Conservation (phyloP, 371 early-diverging fungal species). For the Syncephalastrum contaminatum region DNA sequence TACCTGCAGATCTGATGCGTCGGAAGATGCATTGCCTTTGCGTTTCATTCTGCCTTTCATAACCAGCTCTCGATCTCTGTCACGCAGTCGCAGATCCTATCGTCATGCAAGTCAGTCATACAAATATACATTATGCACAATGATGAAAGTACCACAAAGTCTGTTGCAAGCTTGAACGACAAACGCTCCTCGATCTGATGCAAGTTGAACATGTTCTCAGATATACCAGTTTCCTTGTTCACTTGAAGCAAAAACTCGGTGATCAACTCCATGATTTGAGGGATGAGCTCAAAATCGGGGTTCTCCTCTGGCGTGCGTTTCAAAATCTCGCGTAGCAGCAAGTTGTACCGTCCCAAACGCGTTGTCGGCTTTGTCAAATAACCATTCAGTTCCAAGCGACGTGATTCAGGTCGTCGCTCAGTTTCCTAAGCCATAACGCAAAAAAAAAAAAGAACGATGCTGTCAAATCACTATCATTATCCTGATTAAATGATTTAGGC, state of each 20-base stretch:
- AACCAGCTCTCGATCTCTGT: constrained; percentile 72
- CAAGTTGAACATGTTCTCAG: constrained; percentile 80
- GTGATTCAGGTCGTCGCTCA: constrained; percentile 74
- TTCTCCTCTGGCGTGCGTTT: constrained; percentile 78
- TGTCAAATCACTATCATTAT: neutral
- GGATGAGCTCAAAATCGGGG: constrained; percentile 66
- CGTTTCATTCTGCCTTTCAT: constrained; percentile 81
- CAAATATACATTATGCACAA: no score
- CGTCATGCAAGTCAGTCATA: constrained; percentile 6
- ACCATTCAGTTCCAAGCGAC: constrained; percentile 76
- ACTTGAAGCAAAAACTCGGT: constrained; percentile 72
- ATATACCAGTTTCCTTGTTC: constrained; percentile 82
- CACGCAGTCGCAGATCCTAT: constrained; percentile 72
- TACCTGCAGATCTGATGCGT: constrained; percentile 67
- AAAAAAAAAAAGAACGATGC: neutral
- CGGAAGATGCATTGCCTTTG: constrained; percentile 59
- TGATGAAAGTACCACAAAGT: constrained; percentile 32
- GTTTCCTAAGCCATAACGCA: constrained; percentile 44
- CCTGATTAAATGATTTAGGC: no score
- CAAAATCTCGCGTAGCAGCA: constrained; percentile 79
- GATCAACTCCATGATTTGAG: constrained; percentile 67
- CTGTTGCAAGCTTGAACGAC: constrained; percentile 25
- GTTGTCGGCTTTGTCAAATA: constrained; percentile 86
- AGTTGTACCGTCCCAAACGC: constrained; percentile 84
- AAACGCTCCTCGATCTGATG: constrained; percentile 32